Evolutionary conservation across 495 filamentous ascomycete species (phyloP).

Genomic region (Amorphotheca resinae): DNA sequence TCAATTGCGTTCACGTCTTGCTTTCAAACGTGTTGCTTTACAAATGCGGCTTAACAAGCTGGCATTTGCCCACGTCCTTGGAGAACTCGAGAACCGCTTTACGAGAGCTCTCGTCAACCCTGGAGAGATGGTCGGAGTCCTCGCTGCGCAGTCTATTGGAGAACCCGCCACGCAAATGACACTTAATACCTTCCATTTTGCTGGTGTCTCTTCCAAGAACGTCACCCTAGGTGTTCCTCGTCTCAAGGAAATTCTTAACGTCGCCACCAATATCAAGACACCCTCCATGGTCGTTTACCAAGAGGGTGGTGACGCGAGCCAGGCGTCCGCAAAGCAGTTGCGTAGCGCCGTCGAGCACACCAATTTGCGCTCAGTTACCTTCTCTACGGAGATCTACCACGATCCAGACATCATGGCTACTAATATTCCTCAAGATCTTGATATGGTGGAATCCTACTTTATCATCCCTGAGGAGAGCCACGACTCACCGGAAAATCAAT

Average conservation of each 20-base stretch:
- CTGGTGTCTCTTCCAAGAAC: conserved; percentile 99
- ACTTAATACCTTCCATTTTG: conserved; percentile 98
- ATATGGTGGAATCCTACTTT: conserved; percentile 96
- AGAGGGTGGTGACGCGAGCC: conserved; percentile 41
- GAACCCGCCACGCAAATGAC: conserved; percentile 99
- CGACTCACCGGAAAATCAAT: conserved; percentile 63
- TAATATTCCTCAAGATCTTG: conserved; percentile 71
- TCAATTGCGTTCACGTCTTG: conserved; percentile 75
- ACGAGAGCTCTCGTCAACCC: conserved; percentile 66
- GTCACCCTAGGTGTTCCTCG: conserved; percentile 97
- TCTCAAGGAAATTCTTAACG: conserved; percentile 98
- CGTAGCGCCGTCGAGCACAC: conserved; percentile 89
- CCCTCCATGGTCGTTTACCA: conserved; percentile 95
- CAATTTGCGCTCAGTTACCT: conserved; percentile 81
- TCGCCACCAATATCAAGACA: conserved; percentile 96
- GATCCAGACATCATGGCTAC: conserved; percentile 84
- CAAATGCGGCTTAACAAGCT: conserved; percentile 78
- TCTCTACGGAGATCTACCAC: conserved; percentile 90
- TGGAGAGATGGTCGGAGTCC: conserved; percentile 97
- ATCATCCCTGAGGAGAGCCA: conserved; percentile 75
- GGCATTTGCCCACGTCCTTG: conserved; percentile 84
- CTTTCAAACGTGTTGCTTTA: conserved; percentile 81
- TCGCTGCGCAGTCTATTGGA: conserved; percentile 96
- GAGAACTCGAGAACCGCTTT: conserved; percentile 83
- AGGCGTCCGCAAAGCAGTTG: conserved; percentile 73